These are phyloP conservation scores for Chaetomiaceae sp. DNA, from an alignment of 2,329 filamentous ascomycete genomes.

Conservation along the genomic window DNA sequence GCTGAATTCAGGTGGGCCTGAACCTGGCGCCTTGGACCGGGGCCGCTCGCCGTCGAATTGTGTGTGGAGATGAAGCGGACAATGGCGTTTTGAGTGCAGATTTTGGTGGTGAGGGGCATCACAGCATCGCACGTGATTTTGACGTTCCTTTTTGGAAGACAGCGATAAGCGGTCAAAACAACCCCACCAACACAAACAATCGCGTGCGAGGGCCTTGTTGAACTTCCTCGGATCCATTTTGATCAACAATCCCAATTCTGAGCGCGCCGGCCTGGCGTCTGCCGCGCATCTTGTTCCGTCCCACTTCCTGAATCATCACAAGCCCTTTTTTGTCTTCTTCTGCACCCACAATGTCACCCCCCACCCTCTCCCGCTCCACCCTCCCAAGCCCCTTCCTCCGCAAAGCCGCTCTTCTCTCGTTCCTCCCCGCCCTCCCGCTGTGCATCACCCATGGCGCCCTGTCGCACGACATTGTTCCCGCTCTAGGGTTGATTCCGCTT, in stretches of 20 bases:
- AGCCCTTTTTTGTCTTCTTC: too few species aligned
- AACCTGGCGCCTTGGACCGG: slow-evolving; percentile 16
- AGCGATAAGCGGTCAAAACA: too few species aligned
- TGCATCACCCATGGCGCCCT: slow-evolving; percentile 37
- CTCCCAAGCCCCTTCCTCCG: slow-evolving; percentile 24
- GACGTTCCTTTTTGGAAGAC: too few species aligned
- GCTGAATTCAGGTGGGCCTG: slow-evolving; percentile 10
- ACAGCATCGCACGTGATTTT: too few species aligned
- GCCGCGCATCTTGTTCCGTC: too few species aligned
- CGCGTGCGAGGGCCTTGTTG: too few species aligned
- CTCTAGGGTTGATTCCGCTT: slow-evolving; percentile 38
- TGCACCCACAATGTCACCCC: background rate
- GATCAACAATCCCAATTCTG: too few species aligned
- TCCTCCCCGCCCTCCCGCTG: slow-evolving; percentile 38
- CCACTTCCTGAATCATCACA: too few species aligned
- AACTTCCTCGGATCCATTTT: too few species aligned
- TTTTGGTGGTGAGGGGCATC: too few species aligned
- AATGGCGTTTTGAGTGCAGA: background rate
- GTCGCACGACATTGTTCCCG: slow-evolving; percentile 34
- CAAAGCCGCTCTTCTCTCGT: slow-evolving; percentile 33
- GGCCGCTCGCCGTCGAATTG: slow-evolving; percentile 4
- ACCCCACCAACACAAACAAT: too few species aligned
- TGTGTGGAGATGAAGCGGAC: background rate
- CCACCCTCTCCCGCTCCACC: background rate
- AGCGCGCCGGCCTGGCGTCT: too few species aligned